Evolutionary conservation across 192 early-diverging fungal species (phyloP).

Genomic region (Paraglomus occultum): DNA sequence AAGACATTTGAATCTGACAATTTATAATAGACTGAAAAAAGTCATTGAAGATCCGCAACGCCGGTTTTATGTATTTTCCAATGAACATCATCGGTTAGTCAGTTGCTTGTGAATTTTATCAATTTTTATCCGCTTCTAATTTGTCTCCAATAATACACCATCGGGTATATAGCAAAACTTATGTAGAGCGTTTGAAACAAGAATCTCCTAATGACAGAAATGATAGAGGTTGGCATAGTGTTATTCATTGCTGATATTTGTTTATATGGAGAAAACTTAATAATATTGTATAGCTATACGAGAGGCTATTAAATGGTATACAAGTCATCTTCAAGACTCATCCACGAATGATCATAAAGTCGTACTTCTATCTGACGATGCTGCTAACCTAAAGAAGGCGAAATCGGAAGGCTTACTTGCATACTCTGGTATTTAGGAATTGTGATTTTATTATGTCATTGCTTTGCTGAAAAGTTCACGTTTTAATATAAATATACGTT

Average conservation of each 20-base stretch:
- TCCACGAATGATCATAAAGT: conserved; percentile 40
- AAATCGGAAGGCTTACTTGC: conserved; percentile 61
- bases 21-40: conserved; percentile 76
- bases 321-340: conserved; percentile 57
- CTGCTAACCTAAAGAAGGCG: conserved; percentile 78
- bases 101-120: not conserved
- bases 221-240: conserved; percentile 63
- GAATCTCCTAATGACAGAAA: conserved; percentile 96
- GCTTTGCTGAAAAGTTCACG: too few species aligned
- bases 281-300: conserved; percentile 68
- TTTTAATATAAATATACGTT: too few species aligned
- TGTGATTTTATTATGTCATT: too few species aligned
- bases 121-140: not conserved
- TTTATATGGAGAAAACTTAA: not conserved
- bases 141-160: not conserved
- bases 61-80: conserved; percentile 91
- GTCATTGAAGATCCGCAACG: conserved; percentile 72
- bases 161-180: conserved; percentile 70
- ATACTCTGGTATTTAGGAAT: conserved; percentile 50
- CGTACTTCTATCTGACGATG: conserved; percentile 86
- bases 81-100: conserved; percentile 81
- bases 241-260: conserved; percentile 4
- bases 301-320: conserved; percentile 81
- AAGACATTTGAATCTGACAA: conserved; percentile 72
- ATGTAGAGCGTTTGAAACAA: conserved; percentile 72